These are phyloP conservation scores for Phaffomyces antillensis DNA, from an alignment of 805 yeast genomes.

Conservation along the genomic window DNA sequence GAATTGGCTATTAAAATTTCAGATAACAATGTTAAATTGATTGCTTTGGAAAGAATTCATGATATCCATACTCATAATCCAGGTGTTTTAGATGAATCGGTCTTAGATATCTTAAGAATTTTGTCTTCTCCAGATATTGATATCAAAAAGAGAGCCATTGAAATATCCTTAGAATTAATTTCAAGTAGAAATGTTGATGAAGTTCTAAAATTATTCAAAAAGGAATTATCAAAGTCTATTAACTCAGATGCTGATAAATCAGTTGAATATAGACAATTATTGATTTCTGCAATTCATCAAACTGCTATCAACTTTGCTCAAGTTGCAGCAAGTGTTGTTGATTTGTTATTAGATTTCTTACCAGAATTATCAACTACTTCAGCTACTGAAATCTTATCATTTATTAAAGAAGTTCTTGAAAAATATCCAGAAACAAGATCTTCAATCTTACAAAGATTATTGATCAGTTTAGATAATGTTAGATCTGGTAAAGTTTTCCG, in stretches of 20 bases:
- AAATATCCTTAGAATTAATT: constrained; percentile 73
- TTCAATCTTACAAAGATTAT: constrained; percentile 55
- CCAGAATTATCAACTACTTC: constrained; percentile 78
- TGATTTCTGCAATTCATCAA: constrained; percentile 82
- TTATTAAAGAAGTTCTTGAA: constrained; percentile 91
- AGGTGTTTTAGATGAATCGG: constrained; percentile 76
- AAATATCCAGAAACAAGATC: constrained; percentile 76
- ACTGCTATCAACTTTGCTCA: constrained; percentile 85
- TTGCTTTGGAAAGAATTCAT: constrained; percentile 79
- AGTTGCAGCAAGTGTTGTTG: constrained; percentile 88
- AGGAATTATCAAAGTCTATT: constrained; percentile 75
- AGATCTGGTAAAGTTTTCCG: constrained; percentile 88
- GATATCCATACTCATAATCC: constrained; percentile 69
- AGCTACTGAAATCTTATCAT: constrained; percentile 84
- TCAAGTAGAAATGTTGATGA: constrained; percentile 89
- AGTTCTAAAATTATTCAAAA: constrained; percentile 84
- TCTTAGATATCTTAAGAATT: constrained; percentile 80
- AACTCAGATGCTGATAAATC: constrained; percentile 67
- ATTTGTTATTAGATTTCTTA: constrained; percentile 76
- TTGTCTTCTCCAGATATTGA: constrained; percentile 85
- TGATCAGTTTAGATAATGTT: constrained; percentile 54
- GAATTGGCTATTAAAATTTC: constrained; percentile 87
- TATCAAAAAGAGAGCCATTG: constrained; percentile 83
- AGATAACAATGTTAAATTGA: constrained; percentile 92
- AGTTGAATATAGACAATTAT: constrained; percentile 78